Conservation (phyloP, 345 rosid species). For the Clarkia xantiana region DNA sequence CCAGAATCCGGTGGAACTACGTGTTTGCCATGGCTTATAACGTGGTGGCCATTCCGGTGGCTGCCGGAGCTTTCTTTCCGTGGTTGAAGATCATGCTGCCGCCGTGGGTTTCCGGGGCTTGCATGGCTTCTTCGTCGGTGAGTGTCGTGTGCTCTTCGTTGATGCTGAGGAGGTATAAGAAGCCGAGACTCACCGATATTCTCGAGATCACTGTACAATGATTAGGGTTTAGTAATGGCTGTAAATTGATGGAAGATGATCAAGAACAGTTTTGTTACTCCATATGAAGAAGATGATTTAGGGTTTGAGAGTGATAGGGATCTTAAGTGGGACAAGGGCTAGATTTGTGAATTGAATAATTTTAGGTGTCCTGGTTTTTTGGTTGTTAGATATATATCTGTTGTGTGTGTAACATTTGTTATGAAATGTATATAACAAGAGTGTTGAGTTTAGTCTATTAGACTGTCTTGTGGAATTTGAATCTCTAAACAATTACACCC, state of each 20-base stretch:
- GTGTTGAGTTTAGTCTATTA: too few relatives aligned
- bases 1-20: slow-evolving; percentile 69
- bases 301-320: too few relatives aligned
- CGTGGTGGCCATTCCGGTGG: slow-evolving; percentile 65
- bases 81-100: slow-evolving; percentile 52
- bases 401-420: too few relatives aligned
- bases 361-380: too few relatives aligned
- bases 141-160: slow-evolving; percentile 98
- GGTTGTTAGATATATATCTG: too few relatives aligned
- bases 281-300: neutral
- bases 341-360: too few relatives aligned
- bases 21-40: slow-evolving; percentile 94
- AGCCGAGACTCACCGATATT: slow-evolving; percentile 85
- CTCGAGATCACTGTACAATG: slow-evolving; percentile 75
- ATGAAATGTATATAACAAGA: too few relatives aligned
- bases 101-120: slow-evolving; percentile 96
- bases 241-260: neutral
- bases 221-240: neutral
- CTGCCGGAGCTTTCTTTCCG: slow-evolving; percentile 84
- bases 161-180: slow-evolving; percentile 75
- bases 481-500: too few relatives aligned
- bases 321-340: too few relatives aligned
- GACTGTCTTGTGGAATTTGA: too few relatives aligned
- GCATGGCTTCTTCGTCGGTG: slow-evolving; percentile 95
- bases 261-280: neutral